Conservation (phyloP, 2,329 filamentous ascomycete species). For the Clarireedia homoeocarpa region DNA sequence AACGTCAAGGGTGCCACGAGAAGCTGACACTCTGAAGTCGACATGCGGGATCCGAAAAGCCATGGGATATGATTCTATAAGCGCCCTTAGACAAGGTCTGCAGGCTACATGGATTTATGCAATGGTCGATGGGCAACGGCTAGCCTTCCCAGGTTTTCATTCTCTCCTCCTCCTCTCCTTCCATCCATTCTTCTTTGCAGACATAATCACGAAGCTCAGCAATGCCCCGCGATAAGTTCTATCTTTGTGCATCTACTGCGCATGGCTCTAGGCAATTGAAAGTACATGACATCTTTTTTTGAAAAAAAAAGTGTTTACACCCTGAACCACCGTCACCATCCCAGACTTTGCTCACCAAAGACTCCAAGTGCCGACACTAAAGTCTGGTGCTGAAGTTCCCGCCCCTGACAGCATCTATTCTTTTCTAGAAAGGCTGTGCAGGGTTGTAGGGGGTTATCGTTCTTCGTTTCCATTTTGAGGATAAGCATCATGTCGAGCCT, state of each 20-base stretch:
- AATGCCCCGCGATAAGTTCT: conserved; percentile 29
- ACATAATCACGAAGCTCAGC: conserved; percentile 22
- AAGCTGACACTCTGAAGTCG: conserved; percentile 7
- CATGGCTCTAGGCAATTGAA: conserved; percentile 16
- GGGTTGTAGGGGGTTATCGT: conserved; percentile 20
- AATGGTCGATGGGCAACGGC: conserved; percentile 7
- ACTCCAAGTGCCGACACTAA: conserved; percentile 19
- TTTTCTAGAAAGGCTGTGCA: conserved; percentile 28
- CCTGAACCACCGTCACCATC: conserved; percentile 9
- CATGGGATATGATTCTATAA: conserved; percentile 9
- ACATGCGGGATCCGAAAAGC: conserved; percentile 7
- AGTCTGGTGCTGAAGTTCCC: conserved; percentile 22
- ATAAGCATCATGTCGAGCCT: conserved; percentile 29
- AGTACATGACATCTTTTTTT: conserved; percentile 20
- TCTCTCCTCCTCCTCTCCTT: conserved; percentile 4
- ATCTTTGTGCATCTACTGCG: conserved; percentile 28
- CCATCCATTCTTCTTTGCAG: conserved; percentile 16
- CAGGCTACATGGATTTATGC: conserved; percentile 6
- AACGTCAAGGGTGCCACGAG: conserved; percentile 11
- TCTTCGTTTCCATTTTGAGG: conserved; percentile 23
- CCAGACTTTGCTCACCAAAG: conserved; percentile 11
- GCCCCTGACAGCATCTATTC: conserved; percentile 19
- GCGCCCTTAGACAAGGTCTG: conserved; percentile 12
- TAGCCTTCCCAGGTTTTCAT: conserved; percentile 4
- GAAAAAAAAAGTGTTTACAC: conserved; percentile 12